phyloP scores from a whole-genome alignment of 441 rosid genomes.

The Gossypium laxum region DNA sequence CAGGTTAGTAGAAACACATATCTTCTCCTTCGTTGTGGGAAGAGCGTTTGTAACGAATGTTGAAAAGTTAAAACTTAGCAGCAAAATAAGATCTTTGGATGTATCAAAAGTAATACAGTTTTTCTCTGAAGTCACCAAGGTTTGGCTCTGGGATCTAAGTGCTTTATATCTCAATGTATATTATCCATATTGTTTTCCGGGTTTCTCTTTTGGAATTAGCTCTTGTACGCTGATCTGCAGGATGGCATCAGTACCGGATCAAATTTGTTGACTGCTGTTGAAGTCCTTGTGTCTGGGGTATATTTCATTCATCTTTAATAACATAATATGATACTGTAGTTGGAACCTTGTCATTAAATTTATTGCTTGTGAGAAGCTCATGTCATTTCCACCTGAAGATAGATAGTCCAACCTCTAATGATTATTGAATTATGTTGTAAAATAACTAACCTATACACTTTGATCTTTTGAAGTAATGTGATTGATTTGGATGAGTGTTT shows the following conservation, averaged over 20 bases:
- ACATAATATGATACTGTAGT: slow-evolving; percentile 4
- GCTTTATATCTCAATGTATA: slow-evolving; percentile 7
- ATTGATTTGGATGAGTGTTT: neutral
- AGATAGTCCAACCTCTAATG: neutral
- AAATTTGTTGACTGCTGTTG: slow-evolving; percentile 83
- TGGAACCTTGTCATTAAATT: neutral
- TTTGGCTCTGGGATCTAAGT: slow-evolving; percentile 29
- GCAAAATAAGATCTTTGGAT: slow-evolving; percentile 81
- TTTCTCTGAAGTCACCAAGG: slow-evolving; percentile 77
- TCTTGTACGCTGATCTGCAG: slow-evolving; percentile 39
- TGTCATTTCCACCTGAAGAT: neutral
- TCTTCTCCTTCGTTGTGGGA: slow-evolving; percentile 98
- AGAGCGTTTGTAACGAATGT: slow-evolving; percentile 97
- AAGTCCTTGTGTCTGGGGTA: slow-evolving; percentile 97
- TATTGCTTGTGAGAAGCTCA: slow-evolving; percentile 2
- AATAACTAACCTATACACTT: slow-evolving; percentile 2
- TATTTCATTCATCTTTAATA: slow-evolving; percentile 16
- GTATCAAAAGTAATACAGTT: slow-evolving; percentile 52
- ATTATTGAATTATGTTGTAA: neutral
- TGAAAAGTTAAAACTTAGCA: slow-evolving; percentile 89
- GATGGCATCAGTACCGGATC: slow-evolving; percentile 78
- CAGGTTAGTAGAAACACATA: slow-evolving; percentile 99
- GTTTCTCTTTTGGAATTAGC: slow-evolving; percentile 18
- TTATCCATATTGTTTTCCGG: slow-evolving; percentile 11
- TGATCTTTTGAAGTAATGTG: neutral